Conservation (phyloP, 345 rosid species). For the Populus nigra region DNA sequence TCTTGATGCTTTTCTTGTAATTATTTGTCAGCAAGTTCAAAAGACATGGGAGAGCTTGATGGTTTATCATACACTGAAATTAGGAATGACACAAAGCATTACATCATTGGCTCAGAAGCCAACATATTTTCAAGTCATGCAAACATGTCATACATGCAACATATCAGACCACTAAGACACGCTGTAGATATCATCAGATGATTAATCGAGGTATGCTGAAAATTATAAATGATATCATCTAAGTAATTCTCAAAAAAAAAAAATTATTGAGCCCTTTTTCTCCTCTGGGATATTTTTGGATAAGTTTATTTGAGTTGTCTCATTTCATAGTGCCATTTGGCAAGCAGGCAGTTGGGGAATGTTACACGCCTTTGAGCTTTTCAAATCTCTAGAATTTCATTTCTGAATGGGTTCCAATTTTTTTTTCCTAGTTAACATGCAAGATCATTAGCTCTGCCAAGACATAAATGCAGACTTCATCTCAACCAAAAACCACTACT, state of each 20-base stretch:
- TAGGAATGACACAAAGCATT: background rate
- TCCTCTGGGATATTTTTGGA: background rate
- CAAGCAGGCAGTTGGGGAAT: background rate
- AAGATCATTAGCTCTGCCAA: background rate
- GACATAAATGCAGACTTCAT: background rate
- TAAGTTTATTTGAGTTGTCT: background rate
- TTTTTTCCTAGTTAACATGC: background rate
- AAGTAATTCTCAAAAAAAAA: background rate
- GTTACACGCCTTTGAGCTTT: background rate
- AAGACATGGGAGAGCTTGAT: constrained; percentile 25
- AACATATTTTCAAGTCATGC: background rate
- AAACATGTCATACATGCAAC: background rate
- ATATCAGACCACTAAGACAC: background rate
- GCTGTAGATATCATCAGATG: background rate
- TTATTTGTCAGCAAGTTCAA: constrained; percentile 20
- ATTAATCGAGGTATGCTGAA: background rate
- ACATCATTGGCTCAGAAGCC: background rate
- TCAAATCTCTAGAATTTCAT: background rate
- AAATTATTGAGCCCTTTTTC: too few species aligned
- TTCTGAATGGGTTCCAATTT: background rate
- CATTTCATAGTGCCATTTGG: background rate
- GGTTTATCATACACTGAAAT: constrained; percentile 25
- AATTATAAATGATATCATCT: background rate
- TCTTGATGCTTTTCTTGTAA: constrained; percentile 30
- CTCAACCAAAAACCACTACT: background rate